A percentile compares a stretch with the other conserved stretches of the same genome.
phyloP scores from a whole-genome alignment of 805 yeast species.

The Metschnikowia peoriensis region DNA sequence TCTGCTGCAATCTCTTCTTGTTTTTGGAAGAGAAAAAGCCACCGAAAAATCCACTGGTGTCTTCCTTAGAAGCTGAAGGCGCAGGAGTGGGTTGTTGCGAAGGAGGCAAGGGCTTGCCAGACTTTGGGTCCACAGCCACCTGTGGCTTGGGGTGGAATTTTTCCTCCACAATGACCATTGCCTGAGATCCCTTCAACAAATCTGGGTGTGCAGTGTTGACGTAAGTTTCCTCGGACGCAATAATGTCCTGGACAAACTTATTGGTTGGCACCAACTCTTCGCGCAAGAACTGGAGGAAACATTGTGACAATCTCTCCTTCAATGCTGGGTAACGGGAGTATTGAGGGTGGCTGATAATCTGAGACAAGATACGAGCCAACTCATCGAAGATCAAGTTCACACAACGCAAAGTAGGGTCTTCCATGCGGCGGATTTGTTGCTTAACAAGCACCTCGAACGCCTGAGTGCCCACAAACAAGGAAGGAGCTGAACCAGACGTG shows the following conservation, averaged over 20 bases:
- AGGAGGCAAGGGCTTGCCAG: slow-evolving; percentile 74
- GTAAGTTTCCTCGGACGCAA: slow-evolving; percentile 85
- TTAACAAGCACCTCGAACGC: slow-evolving; percentile 95
- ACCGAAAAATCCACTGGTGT: slow-evolving; percentile 84
- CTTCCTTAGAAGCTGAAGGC: slow-evolving; percentile 34
- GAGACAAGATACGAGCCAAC: slow-evolving; percentile 83
- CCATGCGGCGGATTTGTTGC: slow-evolving; percentile 73
- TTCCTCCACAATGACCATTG: slow-evolving; percentile 90
- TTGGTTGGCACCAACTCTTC: slow-evolving; percentile 82
- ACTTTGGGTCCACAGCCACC: slow-evolving; percentile 79
- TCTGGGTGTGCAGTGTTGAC: slow-evolving; percentile 98
- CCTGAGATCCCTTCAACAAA: slow-evolving; percentile 89
- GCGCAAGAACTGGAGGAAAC: slow-evolving; percentile 76
- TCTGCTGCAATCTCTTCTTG: slow-evolving; percentile 87
- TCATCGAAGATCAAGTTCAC: slow-evolving; percentile 91
- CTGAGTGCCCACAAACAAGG: slow-evolving; percentile 93
- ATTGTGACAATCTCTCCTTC: slow-evolving; percentile 80
- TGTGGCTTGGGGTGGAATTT: slow-evolving; percentile 75
- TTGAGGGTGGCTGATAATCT: slow-evolving; percentile 76
- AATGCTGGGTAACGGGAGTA: slow-evolving; percentile 88
- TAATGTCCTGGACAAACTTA: slow-evolving; percentile 78
- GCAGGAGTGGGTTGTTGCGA: slow-evolving; percentile 35
- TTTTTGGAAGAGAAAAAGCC: slow-evolving; percentile 91
- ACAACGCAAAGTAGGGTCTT: slow-evolving; percentile 88
- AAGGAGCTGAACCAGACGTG: slow-evolving; percentile 93